Conservation (phyloP, 2,329 filamentous ascomycete species). For the Pyricularia grisea region DNA sequence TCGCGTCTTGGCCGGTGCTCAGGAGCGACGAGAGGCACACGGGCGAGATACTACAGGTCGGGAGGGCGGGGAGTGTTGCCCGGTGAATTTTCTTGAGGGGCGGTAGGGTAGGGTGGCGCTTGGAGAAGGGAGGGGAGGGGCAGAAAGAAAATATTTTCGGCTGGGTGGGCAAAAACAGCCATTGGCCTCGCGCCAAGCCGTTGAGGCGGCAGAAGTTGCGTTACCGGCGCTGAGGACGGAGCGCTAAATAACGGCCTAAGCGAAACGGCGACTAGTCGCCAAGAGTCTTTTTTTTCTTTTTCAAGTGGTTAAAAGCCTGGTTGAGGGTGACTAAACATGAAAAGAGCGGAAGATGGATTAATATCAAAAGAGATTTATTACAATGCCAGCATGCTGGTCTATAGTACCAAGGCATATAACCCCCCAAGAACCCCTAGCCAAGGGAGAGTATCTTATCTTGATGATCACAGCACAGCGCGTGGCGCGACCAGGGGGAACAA, state of each 20-base stretch:
- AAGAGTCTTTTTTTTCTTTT: background rate
- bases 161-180: background rate
- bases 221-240: background rate
- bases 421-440: background rate
- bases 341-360: background rate
- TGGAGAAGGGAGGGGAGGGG: background rate
- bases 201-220: background rate
- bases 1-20: constrained; percentile 75
- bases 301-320: background rate
- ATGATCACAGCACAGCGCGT: background rate
- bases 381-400: background rate
- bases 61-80: constrained; percentile 52
- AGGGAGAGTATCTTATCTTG: background rate
- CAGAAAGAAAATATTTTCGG: background rate
- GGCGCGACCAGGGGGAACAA: background rate
- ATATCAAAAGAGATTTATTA: background rate
- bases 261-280: background rate
- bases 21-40: constrained; percentile 62
- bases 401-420: background rate
- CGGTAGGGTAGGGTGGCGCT: too few relatives aligned
- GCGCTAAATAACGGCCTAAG: background rate
- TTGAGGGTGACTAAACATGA: background rate
- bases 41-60: constrained; percentile 81
- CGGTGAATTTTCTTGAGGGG: constrained; percentile 4
- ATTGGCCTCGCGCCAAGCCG: background rate